Percentiles rank a stretch among this genome's conserved stretches.
These are phyloP conservation scores for Hanseniaspora occidentalis DNA, from an alignment of 805 yeast species.

Conservation along the genomic window DNA sequence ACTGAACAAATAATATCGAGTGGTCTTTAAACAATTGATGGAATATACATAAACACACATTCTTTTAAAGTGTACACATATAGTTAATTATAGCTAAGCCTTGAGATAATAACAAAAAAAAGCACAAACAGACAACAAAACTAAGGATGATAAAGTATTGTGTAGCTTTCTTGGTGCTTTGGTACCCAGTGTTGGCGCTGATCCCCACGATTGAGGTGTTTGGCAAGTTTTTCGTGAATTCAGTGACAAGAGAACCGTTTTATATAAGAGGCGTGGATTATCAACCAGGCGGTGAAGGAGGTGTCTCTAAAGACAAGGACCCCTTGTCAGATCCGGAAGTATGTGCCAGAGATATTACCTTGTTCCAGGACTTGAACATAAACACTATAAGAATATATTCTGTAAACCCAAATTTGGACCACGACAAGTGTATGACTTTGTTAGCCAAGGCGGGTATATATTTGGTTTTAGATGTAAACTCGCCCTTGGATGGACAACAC, in stretches of 20 bases:
- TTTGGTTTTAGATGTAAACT: conserved; percentile 79
- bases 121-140: neutral
- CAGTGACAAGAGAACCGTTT: conserved; percentile 65
- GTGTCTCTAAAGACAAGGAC: conserved; percentile 42
- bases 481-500: conserved; percentile 69
- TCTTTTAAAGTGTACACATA: too few species aligned
- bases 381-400: conserved; percentile 85
- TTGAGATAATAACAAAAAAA: neutral
- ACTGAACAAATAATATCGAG: too few species aligned
- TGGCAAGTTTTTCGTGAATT: conserved; percentile 65
- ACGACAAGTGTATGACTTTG: conserved; percentile 83
- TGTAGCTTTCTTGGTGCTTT: neutral
- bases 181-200: conserved; percentile 11
- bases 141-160: neutral
- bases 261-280: conserved; percentile 82
- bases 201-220: conserved; percentile 57
- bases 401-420: conserved; percentile 68
- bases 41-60: too few species aligned
- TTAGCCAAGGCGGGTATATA: conserved; percentile 90
- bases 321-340: conserved; percentile 60
- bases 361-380: conserved; percentile 75
- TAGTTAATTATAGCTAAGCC: too few species aligned
- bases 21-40: too few species aligned
- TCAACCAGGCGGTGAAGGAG: conserved; percentile 93
- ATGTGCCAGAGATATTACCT: conserved; percentile 72